Percentiles rank a stretch among this genome's conserved stretches.
Conservation (phyloP, 2,329 filamentous ascomycete genomes). For the Diaporthe ilicicola region DNA sequence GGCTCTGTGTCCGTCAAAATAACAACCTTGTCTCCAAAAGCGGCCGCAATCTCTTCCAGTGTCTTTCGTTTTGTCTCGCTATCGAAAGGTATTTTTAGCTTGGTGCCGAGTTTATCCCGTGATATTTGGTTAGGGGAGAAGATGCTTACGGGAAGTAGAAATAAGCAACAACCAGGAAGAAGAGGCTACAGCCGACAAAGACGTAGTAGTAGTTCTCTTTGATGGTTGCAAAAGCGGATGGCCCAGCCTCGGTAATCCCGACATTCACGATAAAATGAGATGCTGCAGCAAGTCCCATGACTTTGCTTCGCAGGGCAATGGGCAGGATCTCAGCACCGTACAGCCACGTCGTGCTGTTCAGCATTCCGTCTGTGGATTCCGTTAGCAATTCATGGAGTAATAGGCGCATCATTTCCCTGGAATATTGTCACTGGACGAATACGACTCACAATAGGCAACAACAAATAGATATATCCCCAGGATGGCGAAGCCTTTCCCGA, state of each 20-base stretch:
- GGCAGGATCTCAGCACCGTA: constrained; percentile 65
- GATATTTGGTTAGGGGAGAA: not conserved
- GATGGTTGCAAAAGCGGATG: constrained; percentile 64
- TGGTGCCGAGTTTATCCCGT: no score
- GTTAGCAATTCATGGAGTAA: not conserved
- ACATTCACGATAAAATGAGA: constrained; percentile 65
- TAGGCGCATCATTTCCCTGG: not conserved
- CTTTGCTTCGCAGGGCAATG: constrained; percentile 59
- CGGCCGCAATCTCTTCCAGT: constrained; percentile 57
- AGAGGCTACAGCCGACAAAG: constrained; percentile 61
- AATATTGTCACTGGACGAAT: not conserved
- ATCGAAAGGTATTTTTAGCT: not conserved
- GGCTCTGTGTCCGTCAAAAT: constrained; percentile 1
- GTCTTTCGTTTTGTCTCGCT: constrained; percentile 56
- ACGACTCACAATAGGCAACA: constrained; percentile 58
- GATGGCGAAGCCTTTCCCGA: constrained; percentile 68
- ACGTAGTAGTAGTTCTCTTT: constrained; percentile 68
- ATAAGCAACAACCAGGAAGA: constrained; percentile 62
- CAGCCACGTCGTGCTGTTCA: constrained; percentile 63
- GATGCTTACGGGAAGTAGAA: constrained; percentile 57
- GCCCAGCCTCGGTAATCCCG: constrained; percentile 60
- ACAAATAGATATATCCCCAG: constrained; percentile 68
- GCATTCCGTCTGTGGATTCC: constrained; percentile 52
- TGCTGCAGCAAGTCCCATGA: constrained; percentile 63
- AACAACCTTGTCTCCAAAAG: constrained; percentile 57